Evolutionary conservation across 495 filamentous ascomycete species (phyloP).

Genomic region (Penicillium fimorum): DNA sequence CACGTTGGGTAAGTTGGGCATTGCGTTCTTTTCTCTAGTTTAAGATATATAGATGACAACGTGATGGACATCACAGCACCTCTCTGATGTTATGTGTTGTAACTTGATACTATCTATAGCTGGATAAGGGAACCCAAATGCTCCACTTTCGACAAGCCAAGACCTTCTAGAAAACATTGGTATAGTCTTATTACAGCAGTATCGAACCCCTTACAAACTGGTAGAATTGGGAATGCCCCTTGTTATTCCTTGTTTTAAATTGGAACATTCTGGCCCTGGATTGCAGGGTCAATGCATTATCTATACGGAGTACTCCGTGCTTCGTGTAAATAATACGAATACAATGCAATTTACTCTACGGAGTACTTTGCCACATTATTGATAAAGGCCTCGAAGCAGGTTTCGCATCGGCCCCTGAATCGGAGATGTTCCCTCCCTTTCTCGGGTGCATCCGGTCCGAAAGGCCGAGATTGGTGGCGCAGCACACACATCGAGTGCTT

Average conservation of each 20-base stretch:
- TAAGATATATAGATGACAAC: neutral
- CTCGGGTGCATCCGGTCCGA: neutral
- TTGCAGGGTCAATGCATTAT: neutral
- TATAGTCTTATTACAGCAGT: neutral
- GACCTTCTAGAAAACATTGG: conserved; percentile 4
- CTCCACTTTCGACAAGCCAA: neutral
- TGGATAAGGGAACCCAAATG: neutral
- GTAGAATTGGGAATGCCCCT: neutral
- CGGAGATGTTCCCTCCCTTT: neutral
- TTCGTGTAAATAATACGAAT: neutral
- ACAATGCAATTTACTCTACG: neutral
- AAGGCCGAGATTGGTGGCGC: neutral
- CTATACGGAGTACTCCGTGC: no score
- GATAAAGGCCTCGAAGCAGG: neutral
- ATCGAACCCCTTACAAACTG: neutral
- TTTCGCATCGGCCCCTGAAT: neutral
- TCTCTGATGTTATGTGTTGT: neutral
- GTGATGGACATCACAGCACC: neutral
- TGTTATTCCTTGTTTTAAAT: conserved; percentile 1
- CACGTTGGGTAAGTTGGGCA: neutral
- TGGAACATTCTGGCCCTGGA: conserved; percentile 2
- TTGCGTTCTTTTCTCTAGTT: neutral
- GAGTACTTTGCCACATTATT: neutral
- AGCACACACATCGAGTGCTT: neutral
- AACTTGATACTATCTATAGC: neutral